Percentiles rank a stretch among this genome's conserved stretches.
phyloP scores from a whole-genome alignment of 805 yeast species.

The Schizosaccharomyces lindneri region DNA sequence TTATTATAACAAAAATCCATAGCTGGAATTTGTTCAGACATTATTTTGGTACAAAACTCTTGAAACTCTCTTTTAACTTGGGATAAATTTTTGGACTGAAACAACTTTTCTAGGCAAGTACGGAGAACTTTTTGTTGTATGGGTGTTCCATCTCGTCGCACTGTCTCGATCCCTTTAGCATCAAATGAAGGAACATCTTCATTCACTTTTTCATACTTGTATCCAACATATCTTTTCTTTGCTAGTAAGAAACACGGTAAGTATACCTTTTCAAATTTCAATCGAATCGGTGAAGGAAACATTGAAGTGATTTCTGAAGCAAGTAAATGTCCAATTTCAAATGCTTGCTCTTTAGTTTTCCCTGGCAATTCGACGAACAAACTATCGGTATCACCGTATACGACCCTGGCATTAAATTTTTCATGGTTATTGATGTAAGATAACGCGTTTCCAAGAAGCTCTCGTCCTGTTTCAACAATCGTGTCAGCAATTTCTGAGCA shows the following conservation, averaged over 20 bases:
- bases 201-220: slow-evolving; percentile 29
- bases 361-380: slow-evolving; percentile 81
- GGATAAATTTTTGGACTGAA: slow-evolving; percentile 50
- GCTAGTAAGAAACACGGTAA: slow-evolving; percentile 62
- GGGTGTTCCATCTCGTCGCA: slow-evolving; percentile 82
- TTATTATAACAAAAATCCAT: slow-evolving; percentile 81
- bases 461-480: slow-evolving; percentile 76
- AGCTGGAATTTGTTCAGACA: slow-evolving; percentile 35
- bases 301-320: slow-evolving; percentile 34
- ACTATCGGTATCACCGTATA: slow-evolving; percentile 92
- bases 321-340: slow-evolving; percentile 44
- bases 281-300: slow-evolving; percentile 58
- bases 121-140: slow-evolving; percentile 72
- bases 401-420: slow-evolving; percentile 71
- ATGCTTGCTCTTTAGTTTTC: slow-evolving; percentile 49
- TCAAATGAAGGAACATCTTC: slow-evolving; percentile 44
- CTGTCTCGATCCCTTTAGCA: slow-evolving; percentile 92
- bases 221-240: slow-evolving; percentile 82
- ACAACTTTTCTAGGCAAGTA: slow-evolving; percentile 37
- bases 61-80: slow-evolving; percentile 39
- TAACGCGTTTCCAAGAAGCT: slow-evolving; percentile 45
- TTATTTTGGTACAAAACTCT: slow-evolving; percentile 40
- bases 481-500: slow-evolving; percentile 87
- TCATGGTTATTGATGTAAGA: slow-evolving; percentile 32
- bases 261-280: slow-evolving; percentile 83